phyloP scores from a whole-genome alignment of 495 filamentous ascomycete species.

The Lepidopterella palustris region DNA sequence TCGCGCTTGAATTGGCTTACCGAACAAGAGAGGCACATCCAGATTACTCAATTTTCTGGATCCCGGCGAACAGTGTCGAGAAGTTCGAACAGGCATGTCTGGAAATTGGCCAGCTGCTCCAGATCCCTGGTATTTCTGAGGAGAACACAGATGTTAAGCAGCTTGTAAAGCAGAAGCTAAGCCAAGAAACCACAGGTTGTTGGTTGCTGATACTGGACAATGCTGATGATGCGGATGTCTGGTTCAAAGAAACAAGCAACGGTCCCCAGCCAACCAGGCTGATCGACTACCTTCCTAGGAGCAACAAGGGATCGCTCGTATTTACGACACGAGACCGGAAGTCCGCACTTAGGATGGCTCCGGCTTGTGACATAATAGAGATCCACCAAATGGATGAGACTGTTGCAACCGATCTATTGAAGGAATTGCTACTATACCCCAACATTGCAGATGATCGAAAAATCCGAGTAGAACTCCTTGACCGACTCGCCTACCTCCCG shows the following conservation, averaged over 20 bases:
- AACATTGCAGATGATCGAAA: background rate
- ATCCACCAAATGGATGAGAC: background rate
- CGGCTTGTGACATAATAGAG: background rate
- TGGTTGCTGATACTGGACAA: slow-evolving; percentile 18
- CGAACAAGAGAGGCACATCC: background rate
- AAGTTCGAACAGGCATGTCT: background rate
- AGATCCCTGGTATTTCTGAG: background rate
- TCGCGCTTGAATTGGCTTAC: slow-evolving; percentile 12
- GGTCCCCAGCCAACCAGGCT: background rate
- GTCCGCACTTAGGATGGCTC: slow-evolving; percentile 8
- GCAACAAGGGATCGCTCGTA: slow-evolving; percentile 10
- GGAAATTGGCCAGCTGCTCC: background rate
- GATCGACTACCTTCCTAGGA: slow-evolving; percentile 15
- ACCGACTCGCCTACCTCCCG: slow-evolving; percentile 20
- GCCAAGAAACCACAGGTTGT: background rate
- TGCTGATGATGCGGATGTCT: slow-evolving; percentile 21
- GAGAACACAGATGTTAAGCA: slow-evolving; percentile 6
- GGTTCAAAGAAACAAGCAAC: background rate
- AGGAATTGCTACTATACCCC: background rate
- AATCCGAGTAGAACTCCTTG: background rate
- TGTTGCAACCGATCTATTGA: background rate
- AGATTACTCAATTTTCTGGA: slow-evolving; percentile 13
- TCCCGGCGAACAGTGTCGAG: background rate
- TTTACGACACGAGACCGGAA: slow-evolving; percentile 21
- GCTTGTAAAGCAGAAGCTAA: slow-evolving; percentile 2